Evolutionary conservation across 2,329 filamentous ascomycete species (phyloP), one percentile per base, ranked within the genome.

Genomic region (Fusarium fujikuroi): DNA sequence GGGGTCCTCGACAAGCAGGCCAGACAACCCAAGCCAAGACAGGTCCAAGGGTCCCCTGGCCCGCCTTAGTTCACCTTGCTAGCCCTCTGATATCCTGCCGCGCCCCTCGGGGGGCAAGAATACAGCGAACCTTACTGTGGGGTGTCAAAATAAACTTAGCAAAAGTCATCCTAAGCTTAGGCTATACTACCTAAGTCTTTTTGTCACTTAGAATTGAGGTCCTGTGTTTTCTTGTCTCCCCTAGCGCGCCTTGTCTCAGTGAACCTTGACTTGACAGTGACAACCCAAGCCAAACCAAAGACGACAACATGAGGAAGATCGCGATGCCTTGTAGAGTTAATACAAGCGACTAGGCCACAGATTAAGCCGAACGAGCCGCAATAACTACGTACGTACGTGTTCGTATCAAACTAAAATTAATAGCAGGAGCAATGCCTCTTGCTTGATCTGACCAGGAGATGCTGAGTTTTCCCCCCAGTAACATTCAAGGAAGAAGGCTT

Each of bases 181-280:
- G 25, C 25, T 25, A 25, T 25, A 25, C 25, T 25, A 25, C 25
- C 25, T 25, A 25, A 25, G 25, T 25, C 5, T 25, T 25, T 25
- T 25, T 25, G 25, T 25, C 25, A 25, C 25, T 25, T 25, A 25
- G 25, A 25, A 25, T 25, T 25, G 25, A 25, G 25, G 25, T 25
- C 25, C 25, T 25, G 25, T 25, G 25, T 25, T 25, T 25, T 25
- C 25, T 25, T 25, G 5, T 5, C 25, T 25, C 25, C 25, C 25
- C 25, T 25, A 25, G 25, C 59, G 59, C 53, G 67, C 67, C 63
- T 62, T 72, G 67, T 74, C 71, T 72, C 59, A 65, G 52, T 54
- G 42, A 74, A 67, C 66, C 63, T 62, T 71, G 63, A 58, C 43
- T 47, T 58, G 46, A 52, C 37, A 47, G 44, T 49, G 69, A 73